Conservation (phyloP, 2,329 filamentous ascomycete species). For the Celoporthe dispersa region DNA sequence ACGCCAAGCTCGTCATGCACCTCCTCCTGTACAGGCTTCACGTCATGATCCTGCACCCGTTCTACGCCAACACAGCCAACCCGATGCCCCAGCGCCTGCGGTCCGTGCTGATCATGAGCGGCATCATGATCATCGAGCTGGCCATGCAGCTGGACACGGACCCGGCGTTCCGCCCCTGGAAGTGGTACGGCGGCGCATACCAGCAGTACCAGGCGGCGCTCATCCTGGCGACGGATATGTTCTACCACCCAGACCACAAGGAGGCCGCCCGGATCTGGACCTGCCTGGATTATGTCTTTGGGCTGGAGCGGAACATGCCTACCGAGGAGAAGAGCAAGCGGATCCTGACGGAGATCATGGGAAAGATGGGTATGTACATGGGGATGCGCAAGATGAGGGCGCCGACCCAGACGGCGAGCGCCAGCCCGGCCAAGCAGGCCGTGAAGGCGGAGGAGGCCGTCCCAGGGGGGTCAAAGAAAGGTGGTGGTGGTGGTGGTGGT, state of each 20-base stretch:
- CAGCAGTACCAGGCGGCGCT: conserved; percentile 75
- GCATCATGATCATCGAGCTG: conserved; percentile 55
- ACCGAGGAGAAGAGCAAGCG: conserved; percentile 62
- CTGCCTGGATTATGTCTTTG: conserved; percentile 74
- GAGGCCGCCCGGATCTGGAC: conserved; percentile 71
- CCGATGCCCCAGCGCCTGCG: conserved; percentile 66
- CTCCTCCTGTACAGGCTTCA: conserved; percentile 67
- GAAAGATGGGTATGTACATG: conserved; percentile 64
- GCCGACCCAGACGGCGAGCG: conserved; percentile 49
- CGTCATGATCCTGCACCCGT: conserved; percentile 71
- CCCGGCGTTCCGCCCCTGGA: conserved; percentile 58
- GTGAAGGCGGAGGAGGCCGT: conserved; percentile 36
- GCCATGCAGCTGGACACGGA: conserved; percentile 52
- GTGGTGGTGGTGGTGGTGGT: neutral
- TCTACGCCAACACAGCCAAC: conserved; percentile 53
- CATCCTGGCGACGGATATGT: conserved; percentile 70
- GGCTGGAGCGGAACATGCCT: conserved; percentile 55
- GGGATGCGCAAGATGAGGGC: conserved; percentile 61
- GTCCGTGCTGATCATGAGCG: conserved; percentile 66
- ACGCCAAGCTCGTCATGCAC: conserved; percentile 67
- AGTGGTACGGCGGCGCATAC: conserved; percentile 73
- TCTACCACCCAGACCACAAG: conserved; percentile 58
- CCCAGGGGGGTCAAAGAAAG: neutral
- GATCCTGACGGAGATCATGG: conserved; percentile 65
- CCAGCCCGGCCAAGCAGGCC: conserved; percentile 42